Conservation (phyloP, 225 moss, liverwort and hornwort species). For the Neckera pumila region DNA sequence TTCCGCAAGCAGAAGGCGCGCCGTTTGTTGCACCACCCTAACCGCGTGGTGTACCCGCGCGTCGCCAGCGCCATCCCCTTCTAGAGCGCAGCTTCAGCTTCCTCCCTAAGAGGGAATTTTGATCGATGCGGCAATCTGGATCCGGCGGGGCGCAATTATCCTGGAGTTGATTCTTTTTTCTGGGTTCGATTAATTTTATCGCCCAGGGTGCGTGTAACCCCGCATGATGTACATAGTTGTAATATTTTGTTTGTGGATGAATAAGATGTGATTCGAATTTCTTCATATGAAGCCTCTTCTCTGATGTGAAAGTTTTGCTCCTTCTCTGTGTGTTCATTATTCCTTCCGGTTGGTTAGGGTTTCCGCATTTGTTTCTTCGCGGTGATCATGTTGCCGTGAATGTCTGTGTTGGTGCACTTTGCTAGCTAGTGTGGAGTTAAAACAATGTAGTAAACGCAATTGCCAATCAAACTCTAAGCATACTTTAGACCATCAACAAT, state of each 20-base stretch:
- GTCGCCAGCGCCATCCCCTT: conserved; percentile 45
- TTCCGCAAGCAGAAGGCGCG: conserved; percentile 41
- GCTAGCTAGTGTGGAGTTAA: too few species aligned
- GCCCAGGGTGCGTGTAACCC: not conserved
- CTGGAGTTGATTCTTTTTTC: too few species aligned
- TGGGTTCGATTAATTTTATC: not conserved
- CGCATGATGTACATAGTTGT: not conserved
- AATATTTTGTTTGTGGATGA: not conserved
- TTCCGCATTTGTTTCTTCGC: not conserved
- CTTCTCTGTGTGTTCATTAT: not conserved
- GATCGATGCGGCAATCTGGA: not conserved
- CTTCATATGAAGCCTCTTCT: not conserved
- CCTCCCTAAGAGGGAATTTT: too few species aligned
- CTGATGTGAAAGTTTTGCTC: not conserved
- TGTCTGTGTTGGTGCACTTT: not conserved
- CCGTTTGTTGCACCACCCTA: conserved; percentile 50
- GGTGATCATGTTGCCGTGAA: not conserved
- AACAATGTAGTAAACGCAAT: too few species aligned
- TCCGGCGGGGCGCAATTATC: not conserved
- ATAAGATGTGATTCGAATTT: not conserved
- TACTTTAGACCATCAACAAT: too few species aligned
- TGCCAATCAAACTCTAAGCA: too few species aligned
- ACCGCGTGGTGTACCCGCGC: conserved; percentile 41
- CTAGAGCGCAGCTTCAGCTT: not conserved
- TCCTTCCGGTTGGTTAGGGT: not conserved